phyloP scores from a whole-genome alignment of 2,329 filamentous ascomycete genomes.

The Purpureocillium lavendulum region DNA sequence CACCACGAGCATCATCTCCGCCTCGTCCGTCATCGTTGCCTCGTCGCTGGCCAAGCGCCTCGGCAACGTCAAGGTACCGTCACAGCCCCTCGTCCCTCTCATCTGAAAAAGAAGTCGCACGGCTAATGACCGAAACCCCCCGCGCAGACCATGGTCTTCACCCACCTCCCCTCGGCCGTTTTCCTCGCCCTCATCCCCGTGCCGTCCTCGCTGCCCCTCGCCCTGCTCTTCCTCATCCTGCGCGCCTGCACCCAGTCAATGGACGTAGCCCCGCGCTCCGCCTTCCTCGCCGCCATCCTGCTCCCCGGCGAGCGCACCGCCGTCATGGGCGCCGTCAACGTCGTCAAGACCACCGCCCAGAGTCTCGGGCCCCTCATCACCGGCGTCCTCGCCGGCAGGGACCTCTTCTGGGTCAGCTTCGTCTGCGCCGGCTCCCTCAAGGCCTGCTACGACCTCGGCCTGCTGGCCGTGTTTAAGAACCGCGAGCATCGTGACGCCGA shows the following conservation, averaged over 20 bases:
- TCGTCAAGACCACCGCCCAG: conserved; percentile 57
- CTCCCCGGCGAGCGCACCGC: conserved; percentile 59
- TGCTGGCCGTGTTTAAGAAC: conserved; percentile 29
- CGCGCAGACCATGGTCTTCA: conserved; percentile 62
- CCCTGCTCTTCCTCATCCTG: conserved; percentile 52
- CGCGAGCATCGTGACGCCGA: conserved; percentile 4
- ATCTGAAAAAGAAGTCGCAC: no score
- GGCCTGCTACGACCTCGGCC: conserved; percentile 49
- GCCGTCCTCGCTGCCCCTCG: conserved; percentile 40
- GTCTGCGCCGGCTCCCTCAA: conserved; percentile 56
- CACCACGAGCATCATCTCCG: conserved; percentile 41
- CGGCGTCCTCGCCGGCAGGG: conserved; percentile 48
- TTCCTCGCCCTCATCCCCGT: conserved; percentile 56
- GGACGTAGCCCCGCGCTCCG: conserved; percentile 62
- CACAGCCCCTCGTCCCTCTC: conserved; percentile 18
- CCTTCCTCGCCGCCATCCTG: conserved; percentile 60
- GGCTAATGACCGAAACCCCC: no score
- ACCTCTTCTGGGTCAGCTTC: conserved; percentile 55
- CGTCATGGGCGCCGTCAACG: conserved; percentile 62
- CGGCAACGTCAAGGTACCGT: conserved; percentile 51
- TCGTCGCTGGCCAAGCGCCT: conserved; percentile 46
- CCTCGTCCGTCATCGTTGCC: conserved; percentile 42
- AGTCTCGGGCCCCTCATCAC: conserved; percentile 56
- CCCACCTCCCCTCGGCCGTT: conserved; percentile 60
- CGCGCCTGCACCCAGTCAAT: conserved; percentile 57